Base-by-base conservation (phyloP, 1,284 basidiomycete genomes). In the Microbotryum intermedium region DNA sequence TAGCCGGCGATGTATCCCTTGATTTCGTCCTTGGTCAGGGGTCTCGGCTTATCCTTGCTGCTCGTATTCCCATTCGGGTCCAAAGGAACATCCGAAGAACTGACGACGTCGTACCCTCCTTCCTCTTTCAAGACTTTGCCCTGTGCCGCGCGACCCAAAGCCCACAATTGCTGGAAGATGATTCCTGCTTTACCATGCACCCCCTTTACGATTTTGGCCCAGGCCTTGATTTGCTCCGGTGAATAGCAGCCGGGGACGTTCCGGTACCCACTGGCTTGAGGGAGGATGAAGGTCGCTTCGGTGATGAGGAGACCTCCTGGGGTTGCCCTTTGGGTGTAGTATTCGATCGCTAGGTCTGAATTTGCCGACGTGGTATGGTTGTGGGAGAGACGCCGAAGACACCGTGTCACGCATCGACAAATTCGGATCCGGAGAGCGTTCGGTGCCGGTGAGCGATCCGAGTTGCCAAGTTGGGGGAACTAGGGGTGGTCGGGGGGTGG, bases 101-200 rank as follows among this genome's bases (percentile, higher is more conserved):
- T 76, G 5, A 77, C 76, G 61, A 75, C 78, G 74, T 68, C 69
- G 2, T 61, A 63, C 20, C 50, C 43, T 10, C 59, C 60, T 50
- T 72, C 73, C 16, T 70, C 64, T 50, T 73, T 67, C 10, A 72
- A 65, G 8, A 69, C 63, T 28, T 73, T 58, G 1, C 72, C 69
- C 7, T 73, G 59, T 4, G 77, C 77, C 1, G 75, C 72, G 20
- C 79, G 73, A 5, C 80, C 81, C 26, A 80, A 70, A 0, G 79
- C 79, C 80, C 80, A 81, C 0, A 82, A 71, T 66, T 83, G 81
- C 4, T 74, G 29, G 68, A 74, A 80, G 60, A 83, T 79, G 68
- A 46, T 74, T 0, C 76, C 78, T 7, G 74, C 77, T 50, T 79
- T 78, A 2, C 72, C 74, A 65, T 82, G 81, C 2, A 80, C 78